A percentile compares a stretch with the other conserved stretches of the same genome.
phyloP scores from a whole-genome alignment of 305 asterid genomes.

The Fraxinus platypoda region DNA sequence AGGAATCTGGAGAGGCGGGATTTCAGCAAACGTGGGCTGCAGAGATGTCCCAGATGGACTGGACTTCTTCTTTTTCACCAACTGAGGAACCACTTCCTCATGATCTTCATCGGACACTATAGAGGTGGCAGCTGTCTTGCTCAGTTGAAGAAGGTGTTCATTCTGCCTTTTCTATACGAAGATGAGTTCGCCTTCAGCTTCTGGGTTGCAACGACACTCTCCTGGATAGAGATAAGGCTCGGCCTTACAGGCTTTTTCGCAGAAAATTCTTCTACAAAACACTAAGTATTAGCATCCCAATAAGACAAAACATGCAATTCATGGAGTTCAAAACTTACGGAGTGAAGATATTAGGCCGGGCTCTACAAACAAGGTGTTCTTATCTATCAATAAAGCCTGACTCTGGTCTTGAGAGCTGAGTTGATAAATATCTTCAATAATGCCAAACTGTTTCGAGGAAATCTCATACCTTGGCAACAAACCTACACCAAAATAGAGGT shows the following conservation, averaged over 20 bases:
- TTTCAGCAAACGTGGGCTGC: not conserved
- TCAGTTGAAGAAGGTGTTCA: not conserved
- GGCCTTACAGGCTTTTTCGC: no score
- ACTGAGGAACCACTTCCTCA: not conserved
- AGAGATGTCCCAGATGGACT: not conserved
- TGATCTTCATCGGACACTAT: not conserved
- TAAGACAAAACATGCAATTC: no score
- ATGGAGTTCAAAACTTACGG: not conserved
- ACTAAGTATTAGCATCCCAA: no score
- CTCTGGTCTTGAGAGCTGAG: not conserved
- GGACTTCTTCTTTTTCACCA: not conserved
- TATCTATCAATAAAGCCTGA: not conserved
- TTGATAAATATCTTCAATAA: not conserved
- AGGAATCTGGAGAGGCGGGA: no score
- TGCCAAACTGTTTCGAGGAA: not conserved
- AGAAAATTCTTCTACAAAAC: no score
- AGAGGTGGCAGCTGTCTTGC: not conserved
- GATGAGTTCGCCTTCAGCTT: not conserved
- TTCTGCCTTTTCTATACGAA: no score
- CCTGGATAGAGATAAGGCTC: no score
- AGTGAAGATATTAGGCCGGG: not conserved
- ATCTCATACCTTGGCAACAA: not conserved
- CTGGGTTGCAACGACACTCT: no score
- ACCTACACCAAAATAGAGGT: not conserved
- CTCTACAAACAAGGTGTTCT: not conserved